Evolutionary conservation across 352 stramenopile genomes (phyloP), one percentile per base, ranked within the genome.

Genomic region (Phytopythium oedochilum): DNA sequence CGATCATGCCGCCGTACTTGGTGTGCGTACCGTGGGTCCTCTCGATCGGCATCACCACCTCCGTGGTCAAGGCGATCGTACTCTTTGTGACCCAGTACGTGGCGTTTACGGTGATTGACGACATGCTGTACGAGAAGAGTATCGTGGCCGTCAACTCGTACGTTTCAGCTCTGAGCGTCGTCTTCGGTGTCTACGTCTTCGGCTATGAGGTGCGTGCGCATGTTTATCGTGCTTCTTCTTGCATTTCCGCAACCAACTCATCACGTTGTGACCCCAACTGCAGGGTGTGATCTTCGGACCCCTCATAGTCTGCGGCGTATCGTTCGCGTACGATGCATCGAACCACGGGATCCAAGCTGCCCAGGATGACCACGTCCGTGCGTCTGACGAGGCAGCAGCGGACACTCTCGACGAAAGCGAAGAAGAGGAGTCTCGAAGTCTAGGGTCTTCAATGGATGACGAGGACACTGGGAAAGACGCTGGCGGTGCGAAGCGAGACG

Each of bases 101-200:
- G 42, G 85, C 78, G 1, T 93, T 95, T 53, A 89, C 79, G 2
- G 71, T 92, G 34, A 65, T 95, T 42, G 85, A 95, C 55, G 83
- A 93, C 57, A 91, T 93, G 79, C 68, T 95, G 0, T 95, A 95
- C 59, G 82, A 95, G 68, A 93, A 93, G 61, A 93, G 78, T 52
- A 89, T 95, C 22, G 75, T 91, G 15, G 72, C 83, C 10, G 60
- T 95, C 20, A 95, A 95, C 55, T 82, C 85, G 47, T 95, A 95
- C 46, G 83, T 95, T 6, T 93, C 85, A 0, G 85, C 83, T 25
- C 64, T 95, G 22, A 95, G 85, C 60, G 83, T 92, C 6, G 85
- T 93, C 5, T 92, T 95, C 43, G 85, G 85, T 2, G 81, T 92
- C 9, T 95, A 93, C 40, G 85, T 93, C 5, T 95, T 95, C 57